Percentiles rank a stretch among this genome's conserved stretches.
phyloP scores from a whole-genome alignment of 495 filamentous ascomycete species.

The Penicillium tannophilum region DNA sequence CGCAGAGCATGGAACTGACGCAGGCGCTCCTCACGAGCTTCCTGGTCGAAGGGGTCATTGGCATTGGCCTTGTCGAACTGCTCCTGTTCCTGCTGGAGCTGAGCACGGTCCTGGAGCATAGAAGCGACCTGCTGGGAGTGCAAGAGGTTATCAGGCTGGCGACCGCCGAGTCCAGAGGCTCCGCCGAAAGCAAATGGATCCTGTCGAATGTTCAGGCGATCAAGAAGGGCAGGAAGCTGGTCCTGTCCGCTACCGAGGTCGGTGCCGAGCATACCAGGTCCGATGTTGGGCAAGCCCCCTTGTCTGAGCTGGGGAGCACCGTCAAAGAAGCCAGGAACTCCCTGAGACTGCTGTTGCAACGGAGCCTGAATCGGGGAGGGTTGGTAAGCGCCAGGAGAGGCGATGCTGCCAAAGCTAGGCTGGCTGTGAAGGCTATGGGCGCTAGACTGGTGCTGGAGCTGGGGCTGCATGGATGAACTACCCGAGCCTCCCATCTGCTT shows the following conservation, averaged over 20 bases:
- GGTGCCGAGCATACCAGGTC: constrained; percentile 55
- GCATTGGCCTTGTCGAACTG: constrained; percentile 55
- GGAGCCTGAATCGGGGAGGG: constrained; percentile 74
- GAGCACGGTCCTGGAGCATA: constrained; percentile 62
- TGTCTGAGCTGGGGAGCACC: constrained; percentile 42
- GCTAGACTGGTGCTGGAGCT: constrained; percentile 88
- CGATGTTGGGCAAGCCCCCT: constrained; percentile 41
- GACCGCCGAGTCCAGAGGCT: constrained; percentile 49
- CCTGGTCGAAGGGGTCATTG: constrained; percentile 52
- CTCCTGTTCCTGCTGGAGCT: constrained; percentile 64
- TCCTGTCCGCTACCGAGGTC: constrained; percentile 56
- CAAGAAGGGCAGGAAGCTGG: constrained; percentile 61
- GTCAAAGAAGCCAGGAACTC: constrained; percentile 74
- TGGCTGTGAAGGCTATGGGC: constrained; percentile 95
- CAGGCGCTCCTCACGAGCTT: constrained; percentile 59
- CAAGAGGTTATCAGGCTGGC: constrained; percentile 54
- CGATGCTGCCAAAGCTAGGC: constrained; percentile 89
- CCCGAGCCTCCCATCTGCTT: constrained; percentile 72
- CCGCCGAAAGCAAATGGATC: constrained; percentile 56
- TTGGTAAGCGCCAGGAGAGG: constrained; percentile 77
- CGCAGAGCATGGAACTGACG: constrained; percentile 65
- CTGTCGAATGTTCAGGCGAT: constrained; percentile 59
- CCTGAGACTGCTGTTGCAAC: constrained; percentile 50
- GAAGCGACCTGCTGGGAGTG: constrained; percentile 61
- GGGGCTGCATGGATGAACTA: constrained; percentile 50